Base-by-base conservation (phyloP, 306 rosid species). In the Vicia sativa region DNA sequence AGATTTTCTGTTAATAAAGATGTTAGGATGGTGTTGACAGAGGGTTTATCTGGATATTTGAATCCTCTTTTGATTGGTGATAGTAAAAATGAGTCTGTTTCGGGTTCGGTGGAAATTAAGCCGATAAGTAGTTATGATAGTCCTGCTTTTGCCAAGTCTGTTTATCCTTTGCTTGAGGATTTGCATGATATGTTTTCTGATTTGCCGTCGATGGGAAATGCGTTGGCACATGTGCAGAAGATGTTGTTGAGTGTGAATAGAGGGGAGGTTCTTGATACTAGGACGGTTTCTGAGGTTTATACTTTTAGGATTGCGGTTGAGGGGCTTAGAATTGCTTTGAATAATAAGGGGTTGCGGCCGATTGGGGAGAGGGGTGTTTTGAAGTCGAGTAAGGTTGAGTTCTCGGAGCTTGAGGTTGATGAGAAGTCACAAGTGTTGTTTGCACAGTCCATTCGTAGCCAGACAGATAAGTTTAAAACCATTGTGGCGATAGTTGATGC, bases 401-500 rank as follows among this genome's bases (percentile, higher is more conserved):
- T 82, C 74, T 81, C 89, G 0, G 80, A 88, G 57, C 95, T 91
- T 78, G 72, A 87, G 6, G 67, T 77, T 34, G 89, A 84, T 68
- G 97, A 88, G 23, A 86, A 84, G 75, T 81, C 87, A 5, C 78
- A 91, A 10, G 89, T 43, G 21, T 85, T 91, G 54, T 76, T 91
- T 12, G 89, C 86, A 2, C 83, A 84, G 53, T 86, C 87, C 7
- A 85, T 91, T 64, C 86, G 80, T 15, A 78, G 85, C 60, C 91
- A 91, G 70, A 76, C 86, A 10, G 78, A 74, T 74, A 84, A 78
- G 78, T 91, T 75, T 74, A 84, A 84, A 82, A 91, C 91, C 45
- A 46, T 79, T 64, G 97, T 91, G 52, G 95, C 89, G 11, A 80
- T 91, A 12, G 88, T 91, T 3, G 97, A 91, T 76, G 89, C 90